A percentile compares a stretch with the other conserved stretches of the same genome.
phyloP scores from a whole-genome alignment of 2,329 filamentous ascomycete species.

The Camptophora hylomeconis region DNA sequence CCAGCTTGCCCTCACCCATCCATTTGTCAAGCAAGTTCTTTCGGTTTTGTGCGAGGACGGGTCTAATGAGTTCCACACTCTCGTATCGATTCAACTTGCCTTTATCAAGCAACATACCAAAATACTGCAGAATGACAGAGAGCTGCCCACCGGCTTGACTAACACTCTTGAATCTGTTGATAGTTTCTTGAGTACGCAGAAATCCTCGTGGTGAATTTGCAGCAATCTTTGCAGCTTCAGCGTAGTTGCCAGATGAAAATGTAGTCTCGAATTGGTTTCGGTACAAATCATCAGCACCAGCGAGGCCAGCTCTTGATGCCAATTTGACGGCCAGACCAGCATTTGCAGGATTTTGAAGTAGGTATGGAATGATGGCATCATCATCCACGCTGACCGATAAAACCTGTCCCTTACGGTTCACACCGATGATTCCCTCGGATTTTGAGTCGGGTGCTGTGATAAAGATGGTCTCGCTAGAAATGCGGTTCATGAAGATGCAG shows the following conservation, averaged over 20 bases:
- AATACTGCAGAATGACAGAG: constrained; percentile 92
- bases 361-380: constrained; percentile 78
- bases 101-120: constrained; percentile 93
- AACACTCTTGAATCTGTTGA: constrained; percentile 85
- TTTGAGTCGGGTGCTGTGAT: constrained; percentile 75
- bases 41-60: constrained; percentile 82
- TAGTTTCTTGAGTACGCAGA: constrained; percentile 84
- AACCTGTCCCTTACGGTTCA: constrained; percentile 96
- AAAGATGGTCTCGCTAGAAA: constrained; percentile 98
- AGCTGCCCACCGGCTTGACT: constrained; percentile 63
- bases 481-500: constrained; percentile 99
- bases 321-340: constrained; percentile 89
- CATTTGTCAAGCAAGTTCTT: constrained; percentile 97
- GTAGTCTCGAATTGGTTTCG: constrained; percentile 85
- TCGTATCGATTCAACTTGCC: constrained; percentile 84
- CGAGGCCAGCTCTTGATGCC: constrained; percentile 82
- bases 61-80: constrained; percentile 82
- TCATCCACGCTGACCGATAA: constrained; percentile 91
- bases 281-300: constrained; percentile 88
- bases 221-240: constrained; percentile 86
- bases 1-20: constrained; percentile 90
- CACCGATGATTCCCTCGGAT: constrained; percentile 78
- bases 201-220: constrained; percentile 95
- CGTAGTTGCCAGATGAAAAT: constrained; percentile 64
- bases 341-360: constrained; percentile 93